These are phyloP conservation scores for Aspergillus niger DNA, from an alignment of 2,329 filamentous ascomycete genomes.

Conservation along the genomic window DNA sequence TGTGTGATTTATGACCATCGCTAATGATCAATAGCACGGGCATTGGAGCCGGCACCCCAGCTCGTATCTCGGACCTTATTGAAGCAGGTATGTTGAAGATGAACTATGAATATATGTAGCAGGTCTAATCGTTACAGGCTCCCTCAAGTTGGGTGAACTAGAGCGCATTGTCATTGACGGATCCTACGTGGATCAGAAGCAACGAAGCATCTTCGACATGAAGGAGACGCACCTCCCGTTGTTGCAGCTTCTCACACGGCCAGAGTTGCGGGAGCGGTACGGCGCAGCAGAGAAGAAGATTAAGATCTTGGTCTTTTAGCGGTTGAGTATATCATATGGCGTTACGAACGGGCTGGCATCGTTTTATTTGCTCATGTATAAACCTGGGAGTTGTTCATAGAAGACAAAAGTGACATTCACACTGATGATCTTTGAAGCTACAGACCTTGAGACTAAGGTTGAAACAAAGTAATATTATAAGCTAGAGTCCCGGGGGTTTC, in stretches of 20 bases:
- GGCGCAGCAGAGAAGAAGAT: constrained; percentile 56
- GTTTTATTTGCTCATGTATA: background rate
- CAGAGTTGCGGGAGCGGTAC: constrained; percentile 72
- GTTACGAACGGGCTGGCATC: constrained; percentile 5
- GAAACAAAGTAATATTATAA: too few species aligned
- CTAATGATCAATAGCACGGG: constrained; percentile 61
- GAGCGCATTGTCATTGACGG: constrained; percentile 85
- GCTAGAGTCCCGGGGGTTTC: too few species aligned
- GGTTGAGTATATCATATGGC: background rate
- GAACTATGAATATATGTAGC: background rate
- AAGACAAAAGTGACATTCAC: background rate
- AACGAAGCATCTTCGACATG: constrained; percentile 92
- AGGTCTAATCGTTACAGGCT: constrained; percentile 50
- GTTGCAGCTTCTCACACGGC: constrained; percentile 69
- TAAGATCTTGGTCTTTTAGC: constrained; percentile 52
- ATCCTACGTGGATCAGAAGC: constrained; percentile 92
- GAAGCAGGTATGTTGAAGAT: constrained; percentile 67
- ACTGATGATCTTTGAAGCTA: too few species aligned
- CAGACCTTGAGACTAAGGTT: too few species aligned
- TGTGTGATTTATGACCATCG: background rate
- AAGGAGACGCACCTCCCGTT: constrained; percentile 85
- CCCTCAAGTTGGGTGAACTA: constrained; percentile 69
- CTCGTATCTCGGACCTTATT: constrained; percentile 77
- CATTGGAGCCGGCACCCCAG: constrained; percentile 87
- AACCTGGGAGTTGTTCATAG: background rate